Percentiles rank a stretch among this genome's conserved stretches.
phyloP scores from a whole-genome alignment of 78 protist species.

The Paratrimastix pyriformis region DNA sequence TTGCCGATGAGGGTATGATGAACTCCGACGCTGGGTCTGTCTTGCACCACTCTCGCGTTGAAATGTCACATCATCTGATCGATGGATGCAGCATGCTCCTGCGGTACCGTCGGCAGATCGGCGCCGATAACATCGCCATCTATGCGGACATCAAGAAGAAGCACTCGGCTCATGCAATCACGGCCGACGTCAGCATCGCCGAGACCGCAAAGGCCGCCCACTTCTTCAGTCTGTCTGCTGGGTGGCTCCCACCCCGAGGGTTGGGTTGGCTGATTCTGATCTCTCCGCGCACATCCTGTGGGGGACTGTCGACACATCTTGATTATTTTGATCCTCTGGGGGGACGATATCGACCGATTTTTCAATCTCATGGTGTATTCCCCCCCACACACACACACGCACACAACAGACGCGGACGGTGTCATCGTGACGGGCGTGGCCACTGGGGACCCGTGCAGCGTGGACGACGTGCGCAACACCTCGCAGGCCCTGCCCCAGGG shows the following conservation, averaged over 20 bases:
- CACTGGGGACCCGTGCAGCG: slow-evolving; percentile 1
- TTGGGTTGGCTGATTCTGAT: not conserved
- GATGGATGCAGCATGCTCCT: slow-evolving; percentile 4
- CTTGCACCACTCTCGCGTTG: not conserved
- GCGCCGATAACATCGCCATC: slow-evolving; percentile 16
- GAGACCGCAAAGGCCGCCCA: slow-evolving; percentile 28
- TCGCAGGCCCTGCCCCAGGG: not conserved
- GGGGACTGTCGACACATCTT: no score
- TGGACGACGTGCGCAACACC: not conserved
- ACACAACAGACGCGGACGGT: slow-evolving; percentile 14
- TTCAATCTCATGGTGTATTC: no score
- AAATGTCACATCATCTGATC: not conserved
- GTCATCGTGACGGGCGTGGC: slow-evolving; percentile 29
- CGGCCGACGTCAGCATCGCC: slow-evolving; percentile 19
- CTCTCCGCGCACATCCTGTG: not conserved
- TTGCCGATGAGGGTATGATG: slow-evolving; percentile 29
- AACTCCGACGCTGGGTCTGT: slow-evolving; percentile 1
- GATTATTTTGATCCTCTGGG: no score
- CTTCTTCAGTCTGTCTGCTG: slow-evolving; percentile 2
- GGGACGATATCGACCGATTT: no score
- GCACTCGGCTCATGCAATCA: slow-evolving; percentile 17
- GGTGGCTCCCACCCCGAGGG: not conserved
- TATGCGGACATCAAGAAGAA: slow-evolving; percentile 30
- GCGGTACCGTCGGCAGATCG: slow-evolving; percentile 14
- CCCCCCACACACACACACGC: no score